A percentile compares a stretch with the other conserved stretches of the same genome.
phyloP scores from a whole-genome alignment of 129 eudicot species.

The Daucus carota region DNA sequence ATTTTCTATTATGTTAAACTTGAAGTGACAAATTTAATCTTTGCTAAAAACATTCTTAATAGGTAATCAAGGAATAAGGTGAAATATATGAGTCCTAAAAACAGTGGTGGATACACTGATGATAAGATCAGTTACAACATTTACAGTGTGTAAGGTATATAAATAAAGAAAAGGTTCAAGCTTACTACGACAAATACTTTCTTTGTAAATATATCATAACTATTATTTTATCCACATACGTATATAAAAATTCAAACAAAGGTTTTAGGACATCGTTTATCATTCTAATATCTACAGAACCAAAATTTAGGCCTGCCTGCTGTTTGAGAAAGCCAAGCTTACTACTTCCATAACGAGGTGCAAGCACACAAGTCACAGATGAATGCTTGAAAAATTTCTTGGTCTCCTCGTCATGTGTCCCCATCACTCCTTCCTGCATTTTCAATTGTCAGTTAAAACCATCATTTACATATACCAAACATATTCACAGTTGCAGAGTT shows the following conservation, averaged over 20 bases:
- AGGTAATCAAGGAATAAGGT: neutral
- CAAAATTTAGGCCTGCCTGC: conserved; percentile 38
- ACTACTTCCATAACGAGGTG: conserved; percentile 91
- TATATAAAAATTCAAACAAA: neutral
- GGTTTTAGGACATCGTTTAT: neutral
- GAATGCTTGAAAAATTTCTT: conserved; percentile 88
- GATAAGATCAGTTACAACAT: neutral
- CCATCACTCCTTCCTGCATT: conserved; percentile 87
- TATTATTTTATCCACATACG: neutral
- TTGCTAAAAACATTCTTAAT: neutral
- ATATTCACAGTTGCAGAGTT: neutral
- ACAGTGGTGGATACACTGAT: neutral
- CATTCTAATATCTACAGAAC: neutral
- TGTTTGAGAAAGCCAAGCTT: conserved; percentile 75
- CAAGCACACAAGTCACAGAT: conserved; percentile 72
- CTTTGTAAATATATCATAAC: neutral
- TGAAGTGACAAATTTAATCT: neutral
- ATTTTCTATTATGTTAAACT: neutral
- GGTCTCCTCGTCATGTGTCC: conserved; percentile 93
- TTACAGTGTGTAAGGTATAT: neutral
- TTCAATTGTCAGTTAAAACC: conserved; percentile 11
- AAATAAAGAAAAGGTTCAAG: neutral
- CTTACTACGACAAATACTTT: neutral
- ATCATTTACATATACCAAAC: conserved; percentile 7
- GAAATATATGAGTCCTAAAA: neutral